A percentile compares a stretch with the other conserved stretches of the same genome.
These are phyloP conservation scores for Poa pratensis DNA, from an alignment of 176 grass and related monocot species.

Conservation along the genomic window DNA sequence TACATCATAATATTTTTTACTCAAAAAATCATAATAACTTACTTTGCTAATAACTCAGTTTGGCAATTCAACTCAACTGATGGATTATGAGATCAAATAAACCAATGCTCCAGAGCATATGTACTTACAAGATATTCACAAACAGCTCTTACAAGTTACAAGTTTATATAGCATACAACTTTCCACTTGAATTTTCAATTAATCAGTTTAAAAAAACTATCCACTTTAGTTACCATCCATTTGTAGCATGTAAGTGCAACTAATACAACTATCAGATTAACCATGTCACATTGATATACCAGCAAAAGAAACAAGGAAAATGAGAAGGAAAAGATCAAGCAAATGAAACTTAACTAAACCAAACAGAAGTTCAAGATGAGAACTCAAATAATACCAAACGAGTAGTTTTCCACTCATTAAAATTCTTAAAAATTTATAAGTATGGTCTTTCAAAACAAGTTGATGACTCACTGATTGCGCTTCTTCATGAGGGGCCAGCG, in stretches of 20 bases:
- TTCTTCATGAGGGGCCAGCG: conserved; percentile 71
- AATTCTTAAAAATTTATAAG: background rate
- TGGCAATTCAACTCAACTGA: conserved; percentile 14
- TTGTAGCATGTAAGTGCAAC: background rate
- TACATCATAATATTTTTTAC: background rate
- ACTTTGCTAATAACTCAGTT: conserved; percentile 11
- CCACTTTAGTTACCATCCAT: conserved; percentile 3
- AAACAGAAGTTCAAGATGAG: background rate
- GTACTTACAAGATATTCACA: background rate
- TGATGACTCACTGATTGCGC: conserved; percentile 68
- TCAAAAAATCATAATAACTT: conserved; percentile 17
- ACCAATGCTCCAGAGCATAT: background rate
- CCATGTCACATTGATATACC: background rate
- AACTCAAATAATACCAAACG: conserved; percentile 27
- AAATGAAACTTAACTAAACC: conserved; percentile 4
- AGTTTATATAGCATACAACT: conserved; percentile 5
- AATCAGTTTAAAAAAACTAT: background rate
- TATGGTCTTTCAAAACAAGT: conserved; percentile 14
- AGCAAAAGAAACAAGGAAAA: background rate
- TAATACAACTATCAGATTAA: background rate
- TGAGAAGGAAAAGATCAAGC: conserved; percentile 1
- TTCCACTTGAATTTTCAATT: conserved; percentile 3
- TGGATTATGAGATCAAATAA: conserved; percentile 43
- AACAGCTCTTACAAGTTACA: conserved; percentile 23
- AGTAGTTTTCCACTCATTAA: background rate